Base-by-base conservation (phyloP, 257 asterid species). In the Voacanga thouarsii region DNA sequence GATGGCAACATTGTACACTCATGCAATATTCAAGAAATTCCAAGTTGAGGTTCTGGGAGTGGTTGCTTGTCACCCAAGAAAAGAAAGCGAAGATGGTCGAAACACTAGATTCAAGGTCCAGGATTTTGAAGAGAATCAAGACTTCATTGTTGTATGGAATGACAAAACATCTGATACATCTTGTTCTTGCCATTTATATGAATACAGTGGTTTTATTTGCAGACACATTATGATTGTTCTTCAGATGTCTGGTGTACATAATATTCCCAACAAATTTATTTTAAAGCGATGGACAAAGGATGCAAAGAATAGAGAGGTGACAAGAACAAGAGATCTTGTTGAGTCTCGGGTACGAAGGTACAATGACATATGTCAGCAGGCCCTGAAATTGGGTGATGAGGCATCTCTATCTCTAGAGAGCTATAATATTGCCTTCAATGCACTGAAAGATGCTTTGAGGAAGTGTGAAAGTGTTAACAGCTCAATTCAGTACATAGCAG, bases 331-430 rank as follows among this genome's bases (percentile, higher is more conserved):
- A 79, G 80, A 84, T 84, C 79, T 97, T 16, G 39, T 59, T 69
- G 83, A 89, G 80, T 89, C 97, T 8, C 90, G 97, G 88, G 75
- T 95, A 75, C 92, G 87, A 61, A 80, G 98, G 71, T 90, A 89
- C 85, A 91, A 91, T 84, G 93, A 90, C 74, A 87, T 95, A 75
- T 93, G 92, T 68, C 90, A 86, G 60, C 87, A 88, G 79, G 96
- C 96, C 41, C 82, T 93, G 78, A 90, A 84, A 83, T 82, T 95
- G 88, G 82, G 92, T 24, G 99, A 95, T 83, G 99, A 93, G 90
- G 97, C 97, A 65, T 95, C 98, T 1, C 84, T 91, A 75, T 95
- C 97, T 21, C 93, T 89, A 78, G 99, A 95, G 82, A 91, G 93
- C 76, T 90, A 88, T 60, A 82, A 64, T 82, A 64, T 88, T 77